Base-by-base conservation (phyloP, 1,284 basidiomycete species). In the Cryptococcus hybrid region DNA sequence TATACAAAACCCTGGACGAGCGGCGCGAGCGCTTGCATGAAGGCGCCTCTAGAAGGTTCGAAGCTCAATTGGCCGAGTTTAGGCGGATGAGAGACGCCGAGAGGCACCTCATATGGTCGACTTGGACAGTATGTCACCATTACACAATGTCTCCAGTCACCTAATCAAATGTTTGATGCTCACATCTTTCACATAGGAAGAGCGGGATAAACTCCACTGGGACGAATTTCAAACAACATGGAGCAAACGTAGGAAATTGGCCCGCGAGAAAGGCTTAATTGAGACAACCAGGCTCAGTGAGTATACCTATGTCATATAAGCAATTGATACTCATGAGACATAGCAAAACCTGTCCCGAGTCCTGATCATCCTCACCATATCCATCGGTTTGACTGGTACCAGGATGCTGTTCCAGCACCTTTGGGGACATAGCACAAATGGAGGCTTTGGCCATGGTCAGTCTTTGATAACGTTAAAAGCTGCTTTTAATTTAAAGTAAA, bases 211-310 rank as follows among this genome's bases (percentile, higher is more conserved):
- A 52, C 52, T 80, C 49, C 75, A 81, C 24, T 77, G 76, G 64
- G 73, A 76, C 11, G 79, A 81, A 69, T 80, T 82, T 64, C 79
- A 82, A 57, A 76, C 80, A 43, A 78, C 79, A 15, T 79, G 79
- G 65, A 73, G 79, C 51, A 82, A 83, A 64, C 71, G 81, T 44
- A 67, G 82, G 13, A 68, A 77, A 42, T 63, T 83, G 13, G 81
- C 82, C 15, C 76, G 81, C 37, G 82, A 83, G 69, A 82, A 82
- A 76, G 79, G 81, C 11, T 72, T 77, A 51, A 72, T 83, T 30
- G 82, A 83, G 55, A 76, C 76, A 12, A 78, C 78, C 5, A 73
- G 78, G 49, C 77, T 24, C 24, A 24, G 24, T 24, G 24, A 24
- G 24, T 24, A 24, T 24, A 24, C 24, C 24, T 24, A 24, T 24